Evolutionary conservation across 2,329 filamentous ascomycete genomes (phyloP).

Genomic region (Microsporum ferrugineum): DNA sequence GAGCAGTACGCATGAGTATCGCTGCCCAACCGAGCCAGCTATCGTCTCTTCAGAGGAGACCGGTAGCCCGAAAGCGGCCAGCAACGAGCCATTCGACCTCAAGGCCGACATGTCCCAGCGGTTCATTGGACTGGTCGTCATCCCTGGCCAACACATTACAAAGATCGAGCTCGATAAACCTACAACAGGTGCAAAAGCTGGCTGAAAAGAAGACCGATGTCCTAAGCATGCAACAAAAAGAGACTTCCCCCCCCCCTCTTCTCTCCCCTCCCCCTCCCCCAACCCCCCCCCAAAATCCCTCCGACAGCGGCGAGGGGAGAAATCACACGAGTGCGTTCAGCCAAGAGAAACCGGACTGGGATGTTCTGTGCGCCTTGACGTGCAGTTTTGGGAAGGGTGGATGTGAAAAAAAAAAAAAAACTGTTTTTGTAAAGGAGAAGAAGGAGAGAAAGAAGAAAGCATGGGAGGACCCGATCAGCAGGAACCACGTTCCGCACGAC

Average conservation of each 20-base stretch:
- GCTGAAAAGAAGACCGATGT: background rate
- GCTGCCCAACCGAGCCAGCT: constrained; percentile 51
- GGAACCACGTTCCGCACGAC: constrained; percentile 1
- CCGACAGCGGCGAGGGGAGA: background rate
- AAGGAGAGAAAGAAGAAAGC: background rate
- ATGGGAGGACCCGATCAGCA: constrained; percentile 2
- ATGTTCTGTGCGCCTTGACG: background rate
- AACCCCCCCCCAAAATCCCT: background rate
- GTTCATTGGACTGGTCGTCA: constrained; percentile 78
- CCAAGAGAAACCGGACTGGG: background rate
- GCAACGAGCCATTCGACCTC: constrained; percentile 24
- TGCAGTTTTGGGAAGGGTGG: background rate
- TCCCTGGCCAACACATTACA: constrained; percentile 73
- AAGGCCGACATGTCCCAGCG: constrained; percentile 67
- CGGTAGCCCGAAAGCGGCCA: constrained; percentile 16
- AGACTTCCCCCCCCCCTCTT: background rate
- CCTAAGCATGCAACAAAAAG: background rate
- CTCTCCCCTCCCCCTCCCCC: background rate
- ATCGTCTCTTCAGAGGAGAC: constrained; percentile 26
- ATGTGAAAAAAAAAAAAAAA: background rate
- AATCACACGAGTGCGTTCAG: background rate
- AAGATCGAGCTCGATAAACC: constrained; percentile 71
- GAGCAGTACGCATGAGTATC: constrained; percentile 77
- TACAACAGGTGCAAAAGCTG: background rate
- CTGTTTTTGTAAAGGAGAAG: background rate